Conservation (phyloP, 2,329 filamentous ascomycete genomes). For the Colletotrichum scovillei region DNA sequence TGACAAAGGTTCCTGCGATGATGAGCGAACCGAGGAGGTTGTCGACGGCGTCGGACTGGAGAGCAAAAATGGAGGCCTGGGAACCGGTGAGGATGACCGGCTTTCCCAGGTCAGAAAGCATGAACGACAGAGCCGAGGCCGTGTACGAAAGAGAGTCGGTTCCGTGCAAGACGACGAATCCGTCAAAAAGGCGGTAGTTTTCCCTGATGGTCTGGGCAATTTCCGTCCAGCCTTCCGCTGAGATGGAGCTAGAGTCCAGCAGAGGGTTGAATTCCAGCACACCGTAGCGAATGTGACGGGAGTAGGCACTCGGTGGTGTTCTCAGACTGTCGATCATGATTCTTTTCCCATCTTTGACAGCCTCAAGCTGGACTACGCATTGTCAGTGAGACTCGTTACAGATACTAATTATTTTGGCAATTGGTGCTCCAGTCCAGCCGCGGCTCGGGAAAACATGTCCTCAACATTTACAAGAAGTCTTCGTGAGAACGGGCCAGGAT, state of each 20-base stretch:
- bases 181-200: conserved; percentile 91
- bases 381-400: conserved; percentile 1
- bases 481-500: neutral
- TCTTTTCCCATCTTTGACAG: conserved; percentile 60
- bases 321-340: conserved; percentile 74
- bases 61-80: conserved; percentile 87
- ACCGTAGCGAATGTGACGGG: conserved; percentile 83
- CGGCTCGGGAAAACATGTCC: neutral
- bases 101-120: conserved; percentile 91
- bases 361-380: conserved; percentile 59
- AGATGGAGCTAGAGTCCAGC: conserved; percentile 91
- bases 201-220: conserved; percentile 83
- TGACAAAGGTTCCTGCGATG: conserved; percentile 90
- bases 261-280: conserved; percentile 87
- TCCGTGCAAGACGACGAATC: conserved; percentile 90
- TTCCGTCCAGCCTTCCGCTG: conserved; percentile 85
- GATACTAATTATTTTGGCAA: neutral
- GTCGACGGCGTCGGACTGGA: conserved; percentile 92
- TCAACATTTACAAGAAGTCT: neutral
- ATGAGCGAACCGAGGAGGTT: conserved; percentile 90
- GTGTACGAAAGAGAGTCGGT: conserved; percentile 93
- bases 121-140: conserved; percentile 90
- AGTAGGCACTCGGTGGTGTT: conserved; percentile 83
- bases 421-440: neutral
- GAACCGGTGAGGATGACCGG: conserved; percentile 88